Percentiles rank a stretch among this genome's conserved stretches.
Evolutionary conservation across 345 rosid genomes (phyloP).

Genomic region (Citrus unshiu): DNA sequence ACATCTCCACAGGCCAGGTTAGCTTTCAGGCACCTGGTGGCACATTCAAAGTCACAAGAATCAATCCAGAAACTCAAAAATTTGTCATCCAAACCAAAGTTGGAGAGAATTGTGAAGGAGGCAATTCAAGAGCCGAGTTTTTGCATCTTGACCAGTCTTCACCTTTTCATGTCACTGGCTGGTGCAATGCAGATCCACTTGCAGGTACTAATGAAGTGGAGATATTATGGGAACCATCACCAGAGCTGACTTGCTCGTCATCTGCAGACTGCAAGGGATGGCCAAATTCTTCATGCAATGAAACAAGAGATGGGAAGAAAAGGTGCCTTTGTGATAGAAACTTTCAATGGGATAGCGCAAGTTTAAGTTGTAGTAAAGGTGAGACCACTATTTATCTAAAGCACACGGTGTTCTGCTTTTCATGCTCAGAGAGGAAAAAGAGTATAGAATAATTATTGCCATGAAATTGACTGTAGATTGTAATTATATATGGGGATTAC

Average conservation of each 20-base stretch:
- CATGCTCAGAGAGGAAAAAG: background rate
- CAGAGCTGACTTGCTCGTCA: slow-evolving; percentile 47
- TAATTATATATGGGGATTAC: background rate
- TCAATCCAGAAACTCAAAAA: slow-evolving; percentile 15
- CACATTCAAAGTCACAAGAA: slow-evolving; percentile 15
- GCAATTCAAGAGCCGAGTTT: background rate
- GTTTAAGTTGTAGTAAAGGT: slow-evolving; percentile 50
- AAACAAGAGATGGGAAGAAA: slow-evolving; percentile 10
- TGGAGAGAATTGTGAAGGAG: slow-evolving; percentile 14
- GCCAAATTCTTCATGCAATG: slow-evolving; percentile 48
- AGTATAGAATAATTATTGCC: background rate
- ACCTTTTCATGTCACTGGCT: slow-evolving; percentile 26
- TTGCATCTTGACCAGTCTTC: slow-evolving; percentile 20
- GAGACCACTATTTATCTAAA: background rate
- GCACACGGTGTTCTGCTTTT: background rate
- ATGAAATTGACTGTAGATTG: background rate
- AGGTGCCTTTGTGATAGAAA: slow-evolving; percentile 46
- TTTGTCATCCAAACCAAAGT: slow-evolving; percentile 26
- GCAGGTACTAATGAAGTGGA: slow-evolving; percentile 34
- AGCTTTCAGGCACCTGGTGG: slow-evolving; percentile 30
- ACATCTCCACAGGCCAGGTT: slow-evolving; percentile 38
- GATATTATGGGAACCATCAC: slow-evolving; percentile 50
- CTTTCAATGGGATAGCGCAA: slow-evolving; percentile 35
- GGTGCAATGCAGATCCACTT: slow-evolving; percentile 29
- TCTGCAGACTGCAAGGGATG: slow-evolving; percentile 55